Base-by-base conservation (phyloP, 495 filamentous ascomycete species). In the Daldinia bambusicola region DNA sequence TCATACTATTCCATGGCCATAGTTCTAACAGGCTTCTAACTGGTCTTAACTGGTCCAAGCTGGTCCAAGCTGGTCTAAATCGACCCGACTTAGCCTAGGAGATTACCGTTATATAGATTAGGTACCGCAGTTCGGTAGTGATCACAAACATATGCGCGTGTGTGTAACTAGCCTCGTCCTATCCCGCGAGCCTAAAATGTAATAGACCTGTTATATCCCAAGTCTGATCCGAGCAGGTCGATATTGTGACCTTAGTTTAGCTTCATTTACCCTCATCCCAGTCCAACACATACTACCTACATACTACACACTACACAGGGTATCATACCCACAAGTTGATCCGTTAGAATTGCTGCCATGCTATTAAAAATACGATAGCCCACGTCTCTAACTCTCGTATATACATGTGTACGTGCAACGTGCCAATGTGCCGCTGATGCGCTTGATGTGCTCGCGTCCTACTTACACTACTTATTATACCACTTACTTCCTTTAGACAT, bases 91-190 rank as follows among this genome's bases (percentile, higher is more conserved):
- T 40, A 40, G 40, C 14, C 26, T 70, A 51, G 67, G 48, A 64
- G 38, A 65, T 61, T 58, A 48, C 55, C 61, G 50, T 61, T 65
- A 36, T 5, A 36, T 36, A 70, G 50, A 66, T 66, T 63, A 30
- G 45, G 36, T 64, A 70, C 14, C 40, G 61, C 56, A 18, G 56
- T 61, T 69, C 61, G 56, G 66, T 69, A 50, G 51, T 58, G 34
- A 66, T 63, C 48, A 37, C 65, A 66, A 62, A 73, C 64, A 67
- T 16, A 37, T 56, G 32, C 31, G 14, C 52, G 31, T 53, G 26
- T 66, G 65, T 69, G 66, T 68, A 69, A 73, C 61, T 51, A 38
- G 53, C 10, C 51, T 63, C 52, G 61, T 66, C 70, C 61, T 66
- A 66, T 72, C 64, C 60, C 45, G 37, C 38, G 61, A 26, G 70